phyloP scores from a whole-genome alignment of 352 stramenopile genomes.

The Phytophthora melonis region DNA sequence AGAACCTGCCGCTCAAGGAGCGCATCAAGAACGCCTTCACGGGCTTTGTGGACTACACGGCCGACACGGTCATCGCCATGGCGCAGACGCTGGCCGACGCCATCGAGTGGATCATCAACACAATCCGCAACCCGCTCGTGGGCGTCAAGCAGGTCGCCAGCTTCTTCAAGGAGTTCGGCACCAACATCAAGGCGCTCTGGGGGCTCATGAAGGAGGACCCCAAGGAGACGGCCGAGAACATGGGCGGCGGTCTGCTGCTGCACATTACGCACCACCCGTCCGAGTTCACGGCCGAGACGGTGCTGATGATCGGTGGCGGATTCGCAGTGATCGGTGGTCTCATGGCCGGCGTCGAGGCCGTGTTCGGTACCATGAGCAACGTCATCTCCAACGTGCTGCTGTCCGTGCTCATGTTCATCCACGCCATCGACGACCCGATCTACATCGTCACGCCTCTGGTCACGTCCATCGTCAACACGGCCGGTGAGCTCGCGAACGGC shows the following conservation, averaged over 20 bases:
- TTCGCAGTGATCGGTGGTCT: conserved; percentile 32
- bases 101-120: conserved; percentile 30
- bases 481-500: not conserved
- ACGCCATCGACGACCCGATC: conserved; percentile 43
- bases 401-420: conserved; percentile 37
- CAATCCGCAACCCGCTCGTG: conserved; percentile 18
- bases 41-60: conserved; percentile 11
- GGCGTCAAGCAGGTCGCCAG: conserved; percentile 10
- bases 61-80: conserved; percentile 14
- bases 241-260: conserved; percentile 29
- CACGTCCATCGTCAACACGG: conserved; percentile 30
- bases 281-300: conserved; percentile 36
- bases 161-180: conserved; percentile 28
- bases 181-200: conserved; percentile 28
- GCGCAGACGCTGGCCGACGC: conserved; percentile 17
- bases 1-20: conserved; percentile 6
- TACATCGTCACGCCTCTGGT: conserved; percentile 3
- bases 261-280: conserved; percentile 35
- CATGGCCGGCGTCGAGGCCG: conserved; percentile 21
- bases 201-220: conserved; percentile 33
- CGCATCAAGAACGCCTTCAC: conserved; percentile 16
- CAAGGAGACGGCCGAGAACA: conserved; percentile 4
- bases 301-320: conserved; percentile 23
- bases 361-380: conserved; percentile 34
- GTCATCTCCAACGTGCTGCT: conserved; percentile 20